phyloP scores from a whole-genome alignment of 225 moss, liverwort and hornwort genomes.

The Polytrichum commune region DNA sequence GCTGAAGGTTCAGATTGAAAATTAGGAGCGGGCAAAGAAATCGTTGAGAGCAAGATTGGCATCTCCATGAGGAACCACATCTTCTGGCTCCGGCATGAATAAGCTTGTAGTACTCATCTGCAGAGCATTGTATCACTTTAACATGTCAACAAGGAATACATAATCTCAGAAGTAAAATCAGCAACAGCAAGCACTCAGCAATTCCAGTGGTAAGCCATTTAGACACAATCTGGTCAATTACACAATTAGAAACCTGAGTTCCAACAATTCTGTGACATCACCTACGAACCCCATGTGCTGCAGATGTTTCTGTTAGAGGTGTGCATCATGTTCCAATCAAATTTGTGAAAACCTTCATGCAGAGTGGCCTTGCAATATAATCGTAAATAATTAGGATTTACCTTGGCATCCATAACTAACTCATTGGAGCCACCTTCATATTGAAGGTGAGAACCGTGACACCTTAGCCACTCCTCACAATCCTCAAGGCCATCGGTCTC shows the following conservation, averaged over 20 bases:
- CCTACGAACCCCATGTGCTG: no score
- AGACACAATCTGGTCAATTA: no score
- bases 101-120: constrained; percentile 69
- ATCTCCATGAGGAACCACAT: constrained; percentile 89
- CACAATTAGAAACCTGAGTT: no score
- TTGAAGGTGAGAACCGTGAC: constrained; percentile 79
- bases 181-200: no score
- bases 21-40: constrained; percentile 79
- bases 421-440: constrained; percentile 60
- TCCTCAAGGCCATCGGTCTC: constrained; percentile 75
- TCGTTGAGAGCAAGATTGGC: constrained; percentile 95
- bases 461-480: constrained; percentile 91
- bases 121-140: constrained; percentile 5
- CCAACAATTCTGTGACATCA: no score
- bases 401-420: constrained; percentile 81
- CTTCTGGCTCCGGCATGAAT: constrained; percentile 97
- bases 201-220: no score
- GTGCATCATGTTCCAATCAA: no score
- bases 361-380: no score
- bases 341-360: no score
- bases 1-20: not conserved
- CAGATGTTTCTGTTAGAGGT: no score
- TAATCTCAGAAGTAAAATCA: no score
- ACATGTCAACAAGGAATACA: no score
- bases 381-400: constrained; percentile 4